Conservation (phyloP, 2,329 filamentous ascomycete genomes). For the Dothidotthia symphoricarpi region DNA sequence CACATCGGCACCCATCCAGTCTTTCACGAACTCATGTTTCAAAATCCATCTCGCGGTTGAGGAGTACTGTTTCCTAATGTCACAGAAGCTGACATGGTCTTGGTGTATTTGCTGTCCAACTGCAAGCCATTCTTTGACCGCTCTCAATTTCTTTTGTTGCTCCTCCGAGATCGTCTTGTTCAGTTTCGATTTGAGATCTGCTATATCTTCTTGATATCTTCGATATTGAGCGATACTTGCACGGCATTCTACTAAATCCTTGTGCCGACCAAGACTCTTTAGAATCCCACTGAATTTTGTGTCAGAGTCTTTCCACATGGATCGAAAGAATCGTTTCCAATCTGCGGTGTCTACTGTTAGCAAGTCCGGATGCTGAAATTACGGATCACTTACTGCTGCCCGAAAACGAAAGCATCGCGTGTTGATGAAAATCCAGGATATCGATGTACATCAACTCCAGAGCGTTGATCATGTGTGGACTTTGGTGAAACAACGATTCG, state of each 20-base stretch:
- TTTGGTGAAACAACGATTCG: slow-evolving; percentile 28
- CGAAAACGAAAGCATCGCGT: slow-evolving; percentile 31
- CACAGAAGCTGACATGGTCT: slow-evolving; percentile 13
- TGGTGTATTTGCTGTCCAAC: slow-evolving; percentile 9
- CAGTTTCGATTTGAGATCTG: slow-evolving; percentile 12
- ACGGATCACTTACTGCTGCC: slow-evolving; percentile 16
- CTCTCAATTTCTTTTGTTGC: slow-evolving; percentile 11
- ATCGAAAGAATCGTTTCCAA: slow-evolving; percentile 21
- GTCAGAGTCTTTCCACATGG: slow-evolving; percentile 30
- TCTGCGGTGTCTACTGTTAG: slow-evolving; percentile 5
- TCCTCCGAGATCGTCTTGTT: slow-evolving; percentile 11
- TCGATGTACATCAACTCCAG: slow-evolving; percentile 41
- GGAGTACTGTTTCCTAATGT: slow-evolving; percentile 9
- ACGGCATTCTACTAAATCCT: slow-evolving; percentile 24
- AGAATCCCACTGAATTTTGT: slow-evolving; percentile 32
- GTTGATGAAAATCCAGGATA: slow-evolving; percentile 42
- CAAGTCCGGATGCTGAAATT: slow-evolving; percentile 3
- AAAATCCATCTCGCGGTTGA: slow-evolving; percentile 23
- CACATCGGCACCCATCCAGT: slow-evolving; percentile 16
- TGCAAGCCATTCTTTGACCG: slow-evolving; percentile 22
- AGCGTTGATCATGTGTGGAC: slow-evolving; percentile 30
- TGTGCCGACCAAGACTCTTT: slow-evolving; percentile 25
- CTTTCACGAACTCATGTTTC: slow-evolving; percentile 15
- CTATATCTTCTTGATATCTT: slow-evolving; percentile 16
- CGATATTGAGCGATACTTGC: slow-evolving; percentile 19